phyloP scores from a whole-genome alignment of 2,329 filamentous ascomycete genomes.

The Ascochyta lentis region DNA sequence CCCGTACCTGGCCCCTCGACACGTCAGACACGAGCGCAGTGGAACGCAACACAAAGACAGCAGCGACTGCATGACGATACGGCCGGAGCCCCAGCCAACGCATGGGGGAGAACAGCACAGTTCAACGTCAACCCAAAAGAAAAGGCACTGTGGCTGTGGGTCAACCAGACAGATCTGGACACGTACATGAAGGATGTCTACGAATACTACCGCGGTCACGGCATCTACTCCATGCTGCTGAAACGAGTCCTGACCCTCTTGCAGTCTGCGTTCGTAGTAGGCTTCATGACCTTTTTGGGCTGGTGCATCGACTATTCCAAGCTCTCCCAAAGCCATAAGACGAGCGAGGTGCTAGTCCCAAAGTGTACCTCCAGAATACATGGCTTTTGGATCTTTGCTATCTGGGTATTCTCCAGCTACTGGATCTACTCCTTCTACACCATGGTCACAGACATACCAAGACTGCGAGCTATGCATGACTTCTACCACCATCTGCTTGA shows the following conservation, averaged over 20 bases:
- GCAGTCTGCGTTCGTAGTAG: slow-evolving; percentile 82
- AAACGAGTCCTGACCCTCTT: slow-evolving; percentile 74
- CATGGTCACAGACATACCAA: slow-evolving; percentile 74
- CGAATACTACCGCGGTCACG: slow-evolving; percentile 81
- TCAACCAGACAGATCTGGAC: slow-evolving; percentile 88
- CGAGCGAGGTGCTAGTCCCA: slow-evolving; percentile 68
- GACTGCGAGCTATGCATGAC: slow-evolving; percentile 78
- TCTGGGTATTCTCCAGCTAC: slow-evolving; percentile 87
- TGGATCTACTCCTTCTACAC: slow-evolving; percentile 82
- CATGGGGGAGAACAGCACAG: slow-evolving; percentile 34
- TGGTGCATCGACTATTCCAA: slow-evolving; percentile 85
- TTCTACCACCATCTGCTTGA: slow-evolving; percentile 85
- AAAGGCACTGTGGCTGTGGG: slow-evolving; percentile 90
- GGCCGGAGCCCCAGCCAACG: slow-evolving; percentile 19
- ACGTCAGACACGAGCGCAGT: slow-evolving; percentile 54
- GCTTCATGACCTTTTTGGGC: slow-evolving; percentile 81
- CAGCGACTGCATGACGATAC: slow-evolving; percentile 52
- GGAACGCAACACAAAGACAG: slow-evolving; percentile 57
- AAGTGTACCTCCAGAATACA: slow-evolving; percentile 80
- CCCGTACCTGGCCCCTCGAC: slow-evolving; percentile 55
- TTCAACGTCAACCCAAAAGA: slow-evolving; percentile 66
- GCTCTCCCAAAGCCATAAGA: slow-evolving; percentile 69
- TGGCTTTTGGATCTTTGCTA: slow-evolving; percentile 74
- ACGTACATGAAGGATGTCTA: slow-evolving; percentile 87
- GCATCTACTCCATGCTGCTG: slow-evolving; percentile 83